phyloP scores from a whole-genome alignment of 805 yeast genomes.

The Wickerhamomyces bovis region DNA sequence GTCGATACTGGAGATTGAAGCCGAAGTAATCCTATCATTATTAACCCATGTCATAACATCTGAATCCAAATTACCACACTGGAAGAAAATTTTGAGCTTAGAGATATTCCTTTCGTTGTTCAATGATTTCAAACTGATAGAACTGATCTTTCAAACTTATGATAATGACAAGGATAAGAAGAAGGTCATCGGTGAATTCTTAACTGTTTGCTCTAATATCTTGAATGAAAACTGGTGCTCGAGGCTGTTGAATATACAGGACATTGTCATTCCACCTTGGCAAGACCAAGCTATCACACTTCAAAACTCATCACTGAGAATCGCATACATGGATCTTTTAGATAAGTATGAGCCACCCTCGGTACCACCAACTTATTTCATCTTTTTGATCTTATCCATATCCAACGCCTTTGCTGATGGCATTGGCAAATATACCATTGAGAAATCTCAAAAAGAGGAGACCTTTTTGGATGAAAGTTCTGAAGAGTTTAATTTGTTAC shows the following conservation, averaged over 20 bases:
- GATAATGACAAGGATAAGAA: conserved; percentile 55
- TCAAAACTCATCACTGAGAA: conserved; percentile 40
- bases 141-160: conserved; percentile 51
- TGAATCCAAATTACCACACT: conserved; percentile 47
- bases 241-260: conserved; percentile 29
- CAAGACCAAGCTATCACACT: conserved; percentile 32
- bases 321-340: conserved; percentile 63
- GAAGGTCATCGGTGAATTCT: conserved; percentile 51
- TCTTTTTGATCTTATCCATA: conserved; percentile 50
- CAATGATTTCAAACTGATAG: conserved; percentile 47
- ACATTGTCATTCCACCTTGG: conserved; percentile 23
- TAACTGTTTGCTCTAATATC: conserved; percentile 36
- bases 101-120: conserved; percentile 65
- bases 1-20: conserved; percentile 59
- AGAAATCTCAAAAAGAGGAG: conserved; percentile 26
- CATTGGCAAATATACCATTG: conserved; percentile 46
- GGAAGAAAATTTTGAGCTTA: conserved; percentile 71
- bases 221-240: conserved; percentile 25
- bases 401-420: conserved; percentile 61
- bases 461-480: conserved; percentile 11
- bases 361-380: conserved; percentile 55
- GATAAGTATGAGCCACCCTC: conserved; percentile 79
- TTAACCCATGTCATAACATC: conserved; percentile 65
- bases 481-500: conserved; percentile 10
- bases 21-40: conserved; percentile 73